Conservation (phyloP, 805 yeast species). For the Hanseniaspora clermontiae region DNA sequence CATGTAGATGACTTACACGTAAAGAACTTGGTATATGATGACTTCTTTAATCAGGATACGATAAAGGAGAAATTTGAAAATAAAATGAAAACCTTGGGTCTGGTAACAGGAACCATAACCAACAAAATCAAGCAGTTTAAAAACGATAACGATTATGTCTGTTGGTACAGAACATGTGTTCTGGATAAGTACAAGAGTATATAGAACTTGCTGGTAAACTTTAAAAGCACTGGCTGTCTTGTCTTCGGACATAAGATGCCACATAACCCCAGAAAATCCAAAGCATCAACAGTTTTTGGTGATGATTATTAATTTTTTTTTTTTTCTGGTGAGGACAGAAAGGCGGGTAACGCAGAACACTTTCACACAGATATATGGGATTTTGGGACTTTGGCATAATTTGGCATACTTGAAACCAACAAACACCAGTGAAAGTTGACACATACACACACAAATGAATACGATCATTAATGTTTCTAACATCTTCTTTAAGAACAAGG, state of each 20-base stretch:
- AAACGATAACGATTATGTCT: background rate
- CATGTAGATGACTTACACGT: background rate
- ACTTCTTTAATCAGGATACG: background rate
- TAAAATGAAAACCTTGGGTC: background rate
- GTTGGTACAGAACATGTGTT: slow-evolving; percentile 7
- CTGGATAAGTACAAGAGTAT: background rate
- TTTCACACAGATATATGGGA: no score
- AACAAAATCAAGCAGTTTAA: background rate
- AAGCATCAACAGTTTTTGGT: background rate
- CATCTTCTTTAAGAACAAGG: background rate
- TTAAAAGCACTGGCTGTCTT: no score
- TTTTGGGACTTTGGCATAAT: no score
- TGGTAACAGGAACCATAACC: background rate
- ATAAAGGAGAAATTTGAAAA: background rate
- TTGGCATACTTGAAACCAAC: no score
- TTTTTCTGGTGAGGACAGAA: no score
- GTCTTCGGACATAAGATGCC: no score
- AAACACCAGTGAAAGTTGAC: no score
- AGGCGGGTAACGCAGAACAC: no score
- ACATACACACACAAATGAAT: background rate
- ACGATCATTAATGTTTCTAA: slow-evolving; percentile 12
- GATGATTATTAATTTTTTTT: no score
- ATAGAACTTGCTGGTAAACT: background rate
- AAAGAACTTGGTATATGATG: background rate
- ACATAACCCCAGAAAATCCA: background rate